Conservation (phyloP, 495 filamentous ascomycete genomes). For the Sphaerosporella brunnea region DNA sequence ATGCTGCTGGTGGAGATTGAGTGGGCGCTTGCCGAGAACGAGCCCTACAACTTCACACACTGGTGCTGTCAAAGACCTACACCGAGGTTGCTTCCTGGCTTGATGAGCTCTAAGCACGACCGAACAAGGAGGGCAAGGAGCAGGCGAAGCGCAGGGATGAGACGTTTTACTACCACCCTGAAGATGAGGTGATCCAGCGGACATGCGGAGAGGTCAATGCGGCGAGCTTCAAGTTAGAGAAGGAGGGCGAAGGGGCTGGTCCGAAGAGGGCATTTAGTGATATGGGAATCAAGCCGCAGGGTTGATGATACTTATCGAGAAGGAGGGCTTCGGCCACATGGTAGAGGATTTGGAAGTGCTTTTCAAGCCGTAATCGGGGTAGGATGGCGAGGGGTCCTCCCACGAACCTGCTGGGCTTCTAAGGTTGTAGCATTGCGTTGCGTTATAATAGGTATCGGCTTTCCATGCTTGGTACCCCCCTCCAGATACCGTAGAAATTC, state of each 20-base stretch:
- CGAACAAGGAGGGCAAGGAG: slow-evolving; percentile 64
- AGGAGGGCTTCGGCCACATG: slow-evolving; percentile 34
- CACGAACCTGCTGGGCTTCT: no score
- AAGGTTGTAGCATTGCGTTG: no score
- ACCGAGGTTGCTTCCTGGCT: slow-evolving; percentile 67
- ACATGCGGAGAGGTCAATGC: slow-evolving; percentile 32
- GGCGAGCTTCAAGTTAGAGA: slow-evolving; percentile 56
- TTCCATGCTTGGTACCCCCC: no score
- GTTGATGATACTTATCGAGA: slow-evolving; percentile 60
- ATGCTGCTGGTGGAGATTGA: slow-evolving; percentile 88
- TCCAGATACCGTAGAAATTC: no score
- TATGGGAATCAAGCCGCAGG: slow-evolving; percentile 66
- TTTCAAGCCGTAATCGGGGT: slow-evolving; percentile 9
- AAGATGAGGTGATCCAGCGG: slow-evolving; percentile 76
- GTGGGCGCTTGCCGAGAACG: slow-evolving; percentile 74
- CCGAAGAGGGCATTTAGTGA: slow-evolving; percentile 90
- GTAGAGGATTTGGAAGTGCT: slow-evolving; percentile 5
- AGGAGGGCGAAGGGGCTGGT: slow-evolving; percentile 59
- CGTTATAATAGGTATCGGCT: no score
- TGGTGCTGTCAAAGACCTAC: slow-evolving; percentile 80
- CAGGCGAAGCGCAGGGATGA: slow-evolving; percentile 32
- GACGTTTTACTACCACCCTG: slow-evolving; percentile 82
- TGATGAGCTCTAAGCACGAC: slow-evolving; percentile 47
- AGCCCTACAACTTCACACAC: slow-evolving; percentile 84
- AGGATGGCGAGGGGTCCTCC: no score